Evolutionary conservation across 2,329 filamentous ascomycete species (phyloP), one percentile per base, ranked within the genome.

Genomic region (Mycosphaerella sp.): DNA sequence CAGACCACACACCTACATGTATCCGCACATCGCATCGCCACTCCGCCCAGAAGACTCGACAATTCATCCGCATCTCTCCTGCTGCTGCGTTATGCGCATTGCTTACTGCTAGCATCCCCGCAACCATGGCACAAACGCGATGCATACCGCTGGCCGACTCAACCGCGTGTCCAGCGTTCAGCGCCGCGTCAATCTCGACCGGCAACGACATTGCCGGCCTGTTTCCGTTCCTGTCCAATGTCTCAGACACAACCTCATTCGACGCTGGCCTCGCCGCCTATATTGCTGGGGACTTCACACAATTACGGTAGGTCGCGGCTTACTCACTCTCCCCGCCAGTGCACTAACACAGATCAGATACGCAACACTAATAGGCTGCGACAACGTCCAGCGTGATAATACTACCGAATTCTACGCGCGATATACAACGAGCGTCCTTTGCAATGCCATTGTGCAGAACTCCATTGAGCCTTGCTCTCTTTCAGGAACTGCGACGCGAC

Each of bases 401-500:
- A 85, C 89, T 3, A 85, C 81, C 60, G 79, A 86, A 63, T 80
- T 90, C 64, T 98, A 98, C 71, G 91, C 93, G 43, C 85, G 93
- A 62, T 98, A 91, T 71, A 95, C 91, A 4, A 93, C 83, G 41
- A 93, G 87, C 55, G 85, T 94, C 57, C 79, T 98, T 58, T 98
- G 93, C 78, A 97, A 94, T 75, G 80, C 87, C 59, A 86, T 98
- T 65, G 81, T 98, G 44, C 93, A 98, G 70, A 90, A 89, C 66
- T 97, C 93, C 4, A 82, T 85, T 62, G 66, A 72, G 9, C 66
- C 78, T 21, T 98, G 93, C 71, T 71, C 73, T 16, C 73, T 94
- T 41, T 79, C 84, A 0, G 69, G 76, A n/a, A 71, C 77, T 27
- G 73, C 84, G 37, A 81, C 87, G 4, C 75, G 76, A 52, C 89